These are phyloP conservation scores for Usnea hakonensis DNA, from an alignment of 495 filamentous ascomycete genomes.

Conservation along the genomic window DNA sequence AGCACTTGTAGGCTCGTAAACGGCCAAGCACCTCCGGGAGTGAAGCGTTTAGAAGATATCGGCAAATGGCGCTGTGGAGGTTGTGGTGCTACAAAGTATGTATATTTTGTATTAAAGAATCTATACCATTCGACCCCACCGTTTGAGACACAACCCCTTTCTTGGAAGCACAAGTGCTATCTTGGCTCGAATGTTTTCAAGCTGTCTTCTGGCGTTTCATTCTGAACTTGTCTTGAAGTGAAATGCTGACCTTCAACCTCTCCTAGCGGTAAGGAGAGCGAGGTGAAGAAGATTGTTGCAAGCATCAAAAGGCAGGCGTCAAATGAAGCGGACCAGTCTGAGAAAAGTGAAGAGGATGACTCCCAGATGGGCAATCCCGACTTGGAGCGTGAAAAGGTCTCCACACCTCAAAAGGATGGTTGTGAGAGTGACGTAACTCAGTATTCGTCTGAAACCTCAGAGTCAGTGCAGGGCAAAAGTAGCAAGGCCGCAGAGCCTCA, in stretches of 20 bases:
- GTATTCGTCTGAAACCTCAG: constrained; percentile 15
- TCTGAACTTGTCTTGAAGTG: constrained; percentile 29
- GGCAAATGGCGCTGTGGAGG: constrained; percentile 84
- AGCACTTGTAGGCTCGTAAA: constrained; percentile 78
- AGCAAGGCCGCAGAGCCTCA: neutral
- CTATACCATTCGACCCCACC: neutral
- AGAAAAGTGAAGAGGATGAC: neutral
- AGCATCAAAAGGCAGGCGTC: constrained; percentile 30
- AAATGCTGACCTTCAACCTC: neutral
- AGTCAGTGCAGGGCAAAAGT: neutral
- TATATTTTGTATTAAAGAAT: constrained; percentile 61
- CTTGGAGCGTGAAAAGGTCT: neutral
- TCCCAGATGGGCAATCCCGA: neutral
- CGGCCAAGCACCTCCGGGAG: constrained; percentile 88
- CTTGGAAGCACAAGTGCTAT: neutral
- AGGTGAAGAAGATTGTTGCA: constrained; percentile 54
- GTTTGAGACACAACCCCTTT: too few species aligned
- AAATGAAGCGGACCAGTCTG: constrained; percentile 1
- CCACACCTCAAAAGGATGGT: neutral
- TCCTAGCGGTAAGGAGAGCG: constrained; percentile 52
- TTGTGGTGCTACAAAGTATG: constrained; percentile 79
- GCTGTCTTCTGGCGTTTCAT: neutral
- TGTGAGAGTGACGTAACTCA: constrained; percentile 21
- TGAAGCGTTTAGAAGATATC: constrained; percentile 66
- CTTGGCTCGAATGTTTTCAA: neutral